Evolutionary conservation across 495 filamentous ascomycete species (phyloP), one percentile per base, ranked within the genome.

Genomic region (Penicillium coffeae): DNA sequence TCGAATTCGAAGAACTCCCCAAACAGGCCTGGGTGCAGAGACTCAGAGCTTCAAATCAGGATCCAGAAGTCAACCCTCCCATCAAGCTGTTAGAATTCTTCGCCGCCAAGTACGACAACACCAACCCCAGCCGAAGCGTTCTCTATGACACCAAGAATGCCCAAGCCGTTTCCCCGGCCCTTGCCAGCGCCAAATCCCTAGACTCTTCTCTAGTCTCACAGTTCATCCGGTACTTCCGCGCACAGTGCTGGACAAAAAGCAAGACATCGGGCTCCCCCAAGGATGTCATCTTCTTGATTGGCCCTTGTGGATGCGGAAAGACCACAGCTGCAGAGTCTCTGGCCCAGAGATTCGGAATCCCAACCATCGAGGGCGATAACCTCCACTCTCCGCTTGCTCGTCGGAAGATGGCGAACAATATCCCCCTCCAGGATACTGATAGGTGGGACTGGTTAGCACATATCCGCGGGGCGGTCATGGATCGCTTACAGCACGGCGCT

Each of bases 21-120:
- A 64, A 62, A 14, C 45, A 54, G 10, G 65, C 72, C 45, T 84
- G 79, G 80, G 37, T 82, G 0, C 42, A 69, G 9, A 65, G 61
- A 20, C 65, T 82, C 3, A 54, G 51, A 4, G 50, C 48, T 8
- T 60, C 59, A 3, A 58, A 80, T 13, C 48, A 47, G 15, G 68
- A 76, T 20, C 65, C 59, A n/a, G 51, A 39, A 32, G 53, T 14
- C 48, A 76, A 68, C 21, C 76, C 75, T 0, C 65, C 74, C 1
- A 60, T 75, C 41, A 78, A 77, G 48, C 55, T 79, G 10, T 47
- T 71, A 6, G 69, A 72, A n/a, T 78, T 70, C 54, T 77, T 75
- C 38, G 50, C 61, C 25, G 47, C 42, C 10, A 75, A 71, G 34
- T 78, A 71, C 43, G 70, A 70, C 49, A 68, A 69, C 27, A 64